Evolutionary conservation across 2,329 filamentous ascomycete genomes (phyloP), one percentile per base, ranked within the genome.

Genomic region (Aspergillus niger): DNA sequence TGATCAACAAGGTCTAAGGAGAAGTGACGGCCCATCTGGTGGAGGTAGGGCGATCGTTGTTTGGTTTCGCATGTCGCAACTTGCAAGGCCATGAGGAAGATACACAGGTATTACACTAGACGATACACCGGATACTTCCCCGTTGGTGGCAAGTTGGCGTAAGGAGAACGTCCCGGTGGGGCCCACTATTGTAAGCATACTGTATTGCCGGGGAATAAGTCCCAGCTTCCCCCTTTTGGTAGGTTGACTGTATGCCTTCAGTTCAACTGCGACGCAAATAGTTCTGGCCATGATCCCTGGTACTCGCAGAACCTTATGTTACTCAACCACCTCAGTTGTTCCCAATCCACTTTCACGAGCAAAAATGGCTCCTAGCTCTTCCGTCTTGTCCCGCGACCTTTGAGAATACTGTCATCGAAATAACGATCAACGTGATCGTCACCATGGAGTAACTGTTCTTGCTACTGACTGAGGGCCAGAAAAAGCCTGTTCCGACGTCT

Each of bases 371-470:
- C 47, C 8, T 30, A 17, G 3, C 15, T 17, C 47, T 50, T 50
- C 47, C 47, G 47, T 11, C 47, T 17, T 11, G 20, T 20, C 15
- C 47, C 47, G 44, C 8, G 2, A 17, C 24, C 39, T 3, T 8
- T 47, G 53, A 26, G 39, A 17, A 24, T 13, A n/a, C 28, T 20
- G 39, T 39, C 20, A 43, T 47, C 20, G n/a, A 55, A 44, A 55
- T 55, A 41, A 55, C 32, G 53, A 55, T 55, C 53, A 47, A 22
- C 53, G 30, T n/a, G n/a, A 55, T 55, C 47, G 38, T 55, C 52
- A 10, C 30, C 22, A 55, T 8, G 17, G 24, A 15, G 39, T 43
- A 13, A 28, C 6, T 20, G n/a, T 15, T 47, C 7, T 26, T 17
- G 26, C 11, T 22, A 30, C 44, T 24, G 22, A 55, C 28, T 13